A percentile compares a stretch with the other conserved stretches of the same genome.
Conservation (phyloP, 202 grass and related monocot species). For the Setaria viridis region DNA sequence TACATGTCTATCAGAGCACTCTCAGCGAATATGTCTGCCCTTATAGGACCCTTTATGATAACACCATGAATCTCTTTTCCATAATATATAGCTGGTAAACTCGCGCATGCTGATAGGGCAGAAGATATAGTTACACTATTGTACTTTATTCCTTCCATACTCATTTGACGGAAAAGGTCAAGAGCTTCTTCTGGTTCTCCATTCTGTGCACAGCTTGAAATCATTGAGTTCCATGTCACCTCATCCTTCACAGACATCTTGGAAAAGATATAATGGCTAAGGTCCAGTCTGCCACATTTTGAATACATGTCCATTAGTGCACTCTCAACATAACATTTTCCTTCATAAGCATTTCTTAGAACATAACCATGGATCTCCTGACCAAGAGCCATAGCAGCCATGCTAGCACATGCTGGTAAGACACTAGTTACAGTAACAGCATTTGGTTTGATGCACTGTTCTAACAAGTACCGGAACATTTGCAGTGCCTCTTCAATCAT, state of each 20-base stretch:
- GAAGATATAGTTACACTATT: slow-evolving; percentile 79
- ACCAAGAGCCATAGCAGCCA: slow-evolving; percentile 67
- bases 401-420: slow-evolving; percentile 71
- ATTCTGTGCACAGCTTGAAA: slow-evolving; percentile 83
- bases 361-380: slow-evolving; percentile 74
- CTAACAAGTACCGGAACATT: slow-evolving; percentile 66
- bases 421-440: slow-evolving; percentile 63
- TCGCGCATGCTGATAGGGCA: slow-evolving; percentile 72
- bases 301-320: slow-evolving; percentile 87
- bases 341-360: slow-evolving; percentile 80
- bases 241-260: slow-evolving; percentile 64
- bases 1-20: slow-evolving; percentile 95
- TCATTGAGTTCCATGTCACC: slow-evolving; percentile 93
- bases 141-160: slow-evolving; percentile 62
- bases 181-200: slow-evolving; percentile 77
- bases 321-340: slow-evolving; percentile 74
- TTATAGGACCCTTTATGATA: slow-evolving; percentile 64
- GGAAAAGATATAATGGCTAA: slow-evolving; percentile 73
- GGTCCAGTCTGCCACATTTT: slow-evolving; percentile 78
- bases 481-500: slow-evolving; percentile 64
- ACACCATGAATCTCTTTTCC: slow-evolving; percentile 91
- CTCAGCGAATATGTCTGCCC: slow-evolving; percentile 67
- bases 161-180: slow-evolving; percentile 75
- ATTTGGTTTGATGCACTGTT: slow-evolving; percentile 73
- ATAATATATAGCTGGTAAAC: slow-evolving; percentile 73